Evolutionary conservation across 108 stramenopile genomes (phyloP).

Genomic region (Cyclotella cryptica): DNA sequence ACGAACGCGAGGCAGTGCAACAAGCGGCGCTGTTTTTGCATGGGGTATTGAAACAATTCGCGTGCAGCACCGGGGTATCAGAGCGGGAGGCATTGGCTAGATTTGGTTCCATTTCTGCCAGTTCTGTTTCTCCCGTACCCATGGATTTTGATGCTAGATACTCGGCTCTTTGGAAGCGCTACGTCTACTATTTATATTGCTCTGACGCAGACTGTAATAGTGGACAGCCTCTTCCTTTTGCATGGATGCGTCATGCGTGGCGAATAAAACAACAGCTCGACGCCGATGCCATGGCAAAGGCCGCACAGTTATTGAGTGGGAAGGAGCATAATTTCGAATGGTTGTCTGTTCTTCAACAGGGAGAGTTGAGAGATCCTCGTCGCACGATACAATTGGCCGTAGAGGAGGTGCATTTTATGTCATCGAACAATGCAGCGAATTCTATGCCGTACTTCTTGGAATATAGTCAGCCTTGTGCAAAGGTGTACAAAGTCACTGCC

Average conservation of each 20-base stretch:
- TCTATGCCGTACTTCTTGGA: conserved; percentile 35
- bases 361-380: conserved; percentile 34
- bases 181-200: conserved; percentile 29
- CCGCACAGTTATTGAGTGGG: conserved; percentile 25
- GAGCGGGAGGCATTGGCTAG: conserved; percentile 8
- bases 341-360: conserved; percentile 38
- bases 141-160: conserved; percentile 38
- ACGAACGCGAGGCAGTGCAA: background rate
- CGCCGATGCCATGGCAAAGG: conserved; percentile 24
- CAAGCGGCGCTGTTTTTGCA: conserved; percentile 29
- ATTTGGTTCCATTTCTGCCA: conserved; percentile 30
- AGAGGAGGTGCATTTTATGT: conserved; percentile 11
- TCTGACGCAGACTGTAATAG: background rate
- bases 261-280: conserved; percentile 16
- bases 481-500: conserved; percentile 27
- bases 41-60: conserved; percentile 31
- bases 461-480: conserved; percentile 1
- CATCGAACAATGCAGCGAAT: background rate
- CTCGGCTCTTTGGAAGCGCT: conserved; percentile 43
- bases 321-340: conserved; percentile 43
- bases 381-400: conserved; percentile 23
- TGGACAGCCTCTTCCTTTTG: conserved; percentile 21
- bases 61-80: conserved; percentile 26
- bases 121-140: conserved; percentile 26
- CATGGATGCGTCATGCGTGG: conserved; percentile 34